Evolutionary conservation across 1,284 basidiomycete species (phyloP), one percentile per base, ranked within the genome.

Genomic region (Sanghuangporus sanghuang): DNA sequence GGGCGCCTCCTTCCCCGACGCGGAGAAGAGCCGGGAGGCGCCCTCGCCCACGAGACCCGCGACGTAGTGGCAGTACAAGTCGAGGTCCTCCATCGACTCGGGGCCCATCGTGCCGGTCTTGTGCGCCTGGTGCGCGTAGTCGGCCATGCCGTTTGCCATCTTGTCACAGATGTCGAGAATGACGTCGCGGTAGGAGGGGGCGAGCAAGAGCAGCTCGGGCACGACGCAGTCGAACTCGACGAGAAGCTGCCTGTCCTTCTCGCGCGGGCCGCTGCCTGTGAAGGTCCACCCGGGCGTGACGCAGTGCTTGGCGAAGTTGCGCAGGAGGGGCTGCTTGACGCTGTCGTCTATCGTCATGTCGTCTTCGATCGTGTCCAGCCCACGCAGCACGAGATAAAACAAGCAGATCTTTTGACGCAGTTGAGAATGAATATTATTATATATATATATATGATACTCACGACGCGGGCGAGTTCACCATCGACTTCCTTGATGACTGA

Each of bases 61-160:
- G 67, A 98, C 97, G 74, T 97, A 98, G 77, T 99, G 96, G 74
- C 97, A 99, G 79, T 99, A 99, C 11, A 98, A 83, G 74, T 98
- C 95, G 76, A 96, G 98, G 70, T 98, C 95, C 53, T 85, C 79
- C 67, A 93, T 78, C 9, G 87, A 86, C 63, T 86, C 82, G 65
- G 96, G 80, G 72, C 90, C 90, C 58, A 89, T 83, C 50, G 82
- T 79, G 58, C 84, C 81, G 3, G 86, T 85, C 12, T 85, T 84
- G 1, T 87, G 90, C 5, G 93, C 89, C 69, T 89, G 86, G 71
- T 94, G 90, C 1, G 92, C 87, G 73, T 92, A 98, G 75, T 96
- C 93, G 38, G 96, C 95, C 97, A 99, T 98, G 18, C 96, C 96
- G 1, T 77, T 83, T 63, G 90, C 90, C 96, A 98, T 98, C 77